phyloP scores from a whole-genome alignment of 2,329 filamentous ascomycete species.

The Botrytis deweyae region DNA sequence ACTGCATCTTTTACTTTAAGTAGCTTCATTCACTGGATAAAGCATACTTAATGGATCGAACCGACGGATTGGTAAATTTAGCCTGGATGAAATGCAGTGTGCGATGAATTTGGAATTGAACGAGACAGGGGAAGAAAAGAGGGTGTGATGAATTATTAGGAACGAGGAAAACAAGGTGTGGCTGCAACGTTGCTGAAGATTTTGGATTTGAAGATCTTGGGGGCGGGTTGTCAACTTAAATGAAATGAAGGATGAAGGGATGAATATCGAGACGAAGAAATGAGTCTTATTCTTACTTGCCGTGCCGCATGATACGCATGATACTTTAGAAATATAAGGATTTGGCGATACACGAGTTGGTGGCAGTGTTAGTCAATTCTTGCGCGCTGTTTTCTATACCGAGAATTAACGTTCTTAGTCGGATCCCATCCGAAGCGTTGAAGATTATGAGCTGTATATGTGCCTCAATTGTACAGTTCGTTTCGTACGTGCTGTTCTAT shows the following conservation, averaged over 20 bases:
- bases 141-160: background rate
- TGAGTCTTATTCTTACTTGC: background rate
- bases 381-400: background rate
- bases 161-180: background rate
- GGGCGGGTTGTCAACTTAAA: background rate
- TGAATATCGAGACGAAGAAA: background rate
- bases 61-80: background rate
- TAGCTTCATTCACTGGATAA: background rate
- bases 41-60: background rate
- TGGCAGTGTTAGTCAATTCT: background rate
- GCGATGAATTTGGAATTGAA: background rate
- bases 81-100: background rate
- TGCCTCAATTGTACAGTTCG: background rate
- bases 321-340: background rate
- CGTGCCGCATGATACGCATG: background rate
- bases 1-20: background rate
- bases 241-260: background rate
- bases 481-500: background rate
- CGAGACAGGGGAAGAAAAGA: background rate
- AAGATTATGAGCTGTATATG: background rate
- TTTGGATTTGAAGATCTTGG: background rate
- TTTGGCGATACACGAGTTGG: constrained; percentile 1
- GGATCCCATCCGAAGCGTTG: background rate
- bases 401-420: background rate
- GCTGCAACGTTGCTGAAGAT: background rate